Percentiles rank a stretch among this genome's conserved stretches.
Evolutionary conservation across 768 basidiomycete species (phyloP).

Genomic region (Floccularia luteovirens): DNA sequence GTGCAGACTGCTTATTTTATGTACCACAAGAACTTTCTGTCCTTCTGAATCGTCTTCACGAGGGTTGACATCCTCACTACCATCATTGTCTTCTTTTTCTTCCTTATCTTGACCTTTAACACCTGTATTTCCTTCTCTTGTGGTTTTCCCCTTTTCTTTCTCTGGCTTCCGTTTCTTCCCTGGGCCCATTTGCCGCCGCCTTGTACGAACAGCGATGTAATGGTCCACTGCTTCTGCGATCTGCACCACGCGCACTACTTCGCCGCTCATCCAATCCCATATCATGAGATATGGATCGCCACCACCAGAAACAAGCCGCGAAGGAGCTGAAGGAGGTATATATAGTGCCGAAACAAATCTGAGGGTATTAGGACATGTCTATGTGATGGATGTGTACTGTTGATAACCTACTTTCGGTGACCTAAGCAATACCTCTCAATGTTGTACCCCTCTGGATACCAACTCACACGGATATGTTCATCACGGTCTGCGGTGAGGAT

Average conservation of each 20-base stretch:
- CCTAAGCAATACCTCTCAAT: constrained; percentile 88
- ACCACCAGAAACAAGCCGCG: constrained; percentile 74
- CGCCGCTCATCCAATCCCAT: constrained; percentile 76
- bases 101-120: constrained; percentile 6
- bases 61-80: constrained; percentile 6
- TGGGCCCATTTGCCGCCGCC: constrained; percentile 17
- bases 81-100: constrained; percentile 5
- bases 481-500: constrained; percentile 92
- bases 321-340: constrained; percentile 40
- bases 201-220: constrained; percentile 33
- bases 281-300: constrained; percentile 73
- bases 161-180: constrained; percentile 12
- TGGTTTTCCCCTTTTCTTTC: constrained; percentile 12
- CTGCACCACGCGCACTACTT: constrained; percentile 39
- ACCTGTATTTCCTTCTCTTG: constrained; percentile 12
- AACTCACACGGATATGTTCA: constrained; percentile 89
- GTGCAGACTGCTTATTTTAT: constrained; percentile 42
- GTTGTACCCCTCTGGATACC: constrained; percentile 80
- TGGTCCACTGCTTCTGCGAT: constrained; percentile 41
- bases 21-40: constrained; percentile 47
- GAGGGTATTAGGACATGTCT: not conserved
- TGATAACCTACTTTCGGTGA: constrained; percentile 57
- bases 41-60: constrained; percentile 12
- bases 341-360: constrained; percentile 85
- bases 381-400: not conserved